Evolutionary conservation across 176 grass and related monocot genomes (phyloP), one percentile per base, ranked within the genome.

Genomic region (Saccharum officinarum): DNA sequence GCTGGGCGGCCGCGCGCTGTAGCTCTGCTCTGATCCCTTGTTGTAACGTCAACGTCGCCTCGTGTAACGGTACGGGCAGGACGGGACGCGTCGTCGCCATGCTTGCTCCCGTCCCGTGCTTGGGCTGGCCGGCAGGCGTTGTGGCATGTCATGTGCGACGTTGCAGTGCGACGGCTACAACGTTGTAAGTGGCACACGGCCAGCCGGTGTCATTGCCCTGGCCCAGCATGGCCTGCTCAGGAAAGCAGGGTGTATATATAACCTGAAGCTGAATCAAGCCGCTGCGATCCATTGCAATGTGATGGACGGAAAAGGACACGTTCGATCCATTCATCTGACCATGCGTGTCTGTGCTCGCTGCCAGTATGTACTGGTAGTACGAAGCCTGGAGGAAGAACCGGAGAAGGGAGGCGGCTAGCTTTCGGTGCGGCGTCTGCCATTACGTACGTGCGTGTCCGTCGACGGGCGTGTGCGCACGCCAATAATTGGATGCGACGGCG

Each of bases 41-140:
- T 3, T 75, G 85, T 80, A 87, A 87, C 61, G 75, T 75, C 89
- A 76, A 61, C 67, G 76, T 80, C 82, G 30, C 22, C 60, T 7
- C n/a, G 67, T 80, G 47, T 16, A 67, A 61, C 37, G 52, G 73
- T 85, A 82, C 83, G 78, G 83, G n/a, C 69, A 22, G 79, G 79
- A 69, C 65, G 65, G 25, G 88, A 72, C 78, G 39, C 30, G 67
- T 54, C 67, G 55, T 64, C 13, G 23, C 57, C 63, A 62, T 62
- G 49, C 49, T 17, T 18, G 49, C 46, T 49, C 46, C 46, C 14
- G 46, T 4, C 37, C 37, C 37, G 5, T 34, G 38, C 77, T 20
- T 26, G 64, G 52, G 37, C 44, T 7, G 33, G 33, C 78, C 13
- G 75, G 49, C 69, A 16, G 62, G 71, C 70, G 79, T 75, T 37